phyloP scores from a whole-genome alignment of 148 eudicot genomes.

The Cornus controversa region DNA sequence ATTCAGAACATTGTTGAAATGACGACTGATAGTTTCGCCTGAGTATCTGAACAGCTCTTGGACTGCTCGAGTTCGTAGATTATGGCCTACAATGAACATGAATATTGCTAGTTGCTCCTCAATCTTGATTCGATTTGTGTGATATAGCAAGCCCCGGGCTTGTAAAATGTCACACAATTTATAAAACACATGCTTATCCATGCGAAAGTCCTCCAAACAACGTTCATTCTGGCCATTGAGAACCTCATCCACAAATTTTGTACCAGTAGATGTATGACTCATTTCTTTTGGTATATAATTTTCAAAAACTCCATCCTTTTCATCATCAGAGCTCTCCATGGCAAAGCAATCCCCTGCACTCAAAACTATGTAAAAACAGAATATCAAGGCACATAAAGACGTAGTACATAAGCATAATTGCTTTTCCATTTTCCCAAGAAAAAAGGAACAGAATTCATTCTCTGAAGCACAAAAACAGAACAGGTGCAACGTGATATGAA shows the following conservation, averaged over 20 bases:
- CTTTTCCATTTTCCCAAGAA: not conserved
- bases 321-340: conserved; percentile 40
- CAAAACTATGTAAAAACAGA: not conserved
- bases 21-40: conserved; percentile 49
- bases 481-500: too few relatives aligned
- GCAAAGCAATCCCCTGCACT: conserved; percentile 15
- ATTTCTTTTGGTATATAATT: conserved; percentile 14
- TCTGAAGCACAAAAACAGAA: too few relatives aligned
- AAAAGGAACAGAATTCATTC: too few relatives aligned
- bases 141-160: conserved; percentile 29
- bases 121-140: conserved; percentile 36
- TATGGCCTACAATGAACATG: conserved; percentile 42
- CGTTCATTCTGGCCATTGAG: conserved; percentile 32
- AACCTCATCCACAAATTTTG: conserved; percentile 40
- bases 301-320: conserved; percentile 18
- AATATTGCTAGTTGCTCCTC: conserved; percentile 50
- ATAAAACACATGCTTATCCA: conserved; percentile 41
- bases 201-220: conserved; percentile 43
- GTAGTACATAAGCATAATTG: not conserved
- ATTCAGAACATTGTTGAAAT: conserved; percentile 45
- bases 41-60: conserved; percentile 43
- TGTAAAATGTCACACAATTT: conserved; percentile 37
- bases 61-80: conserved; percentile 38
- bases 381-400: not conserved
- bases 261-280: conserved; percentile 18